Percentiles rank a stretch among this genome's conserved stretches.
Conservation (phyloP, 2,329 filamentous ascomycete species). For the Cadophora gregata region DNA sequence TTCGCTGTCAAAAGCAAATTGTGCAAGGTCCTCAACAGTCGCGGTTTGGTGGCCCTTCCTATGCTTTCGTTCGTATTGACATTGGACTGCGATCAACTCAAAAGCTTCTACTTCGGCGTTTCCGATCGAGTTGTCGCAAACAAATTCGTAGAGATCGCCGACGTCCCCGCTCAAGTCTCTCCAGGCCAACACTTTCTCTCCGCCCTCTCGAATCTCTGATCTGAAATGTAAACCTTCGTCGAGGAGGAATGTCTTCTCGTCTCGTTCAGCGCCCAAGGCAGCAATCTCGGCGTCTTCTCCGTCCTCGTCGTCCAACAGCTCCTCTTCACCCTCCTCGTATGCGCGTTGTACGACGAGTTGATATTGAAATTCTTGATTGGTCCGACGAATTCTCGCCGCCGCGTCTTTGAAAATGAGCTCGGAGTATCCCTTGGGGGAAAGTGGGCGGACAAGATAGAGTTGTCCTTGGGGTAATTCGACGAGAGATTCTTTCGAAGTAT, state of each 20-base stretch:
- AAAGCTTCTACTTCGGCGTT: constrained; percentile 79
- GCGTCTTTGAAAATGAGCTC: constrained; percentile 99
- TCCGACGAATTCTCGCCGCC: constrained; percentile 87
- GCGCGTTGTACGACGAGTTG: constrained; percentile 95
- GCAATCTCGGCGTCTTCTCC: constrained; percentile 81
- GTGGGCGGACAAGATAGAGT: constrained; percentile 93
- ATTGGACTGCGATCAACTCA: constrained; percentile 82
- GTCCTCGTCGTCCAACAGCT: constrained; percentile 87
- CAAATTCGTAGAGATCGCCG: constrained; percentile 97
- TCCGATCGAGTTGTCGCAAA: constrained; percentile 80
- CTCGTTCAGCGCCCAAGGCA: constrained; percentile 78
- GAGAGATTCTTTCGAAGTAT: constrained; percentile 81
- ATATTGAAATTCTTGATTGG: constrained; percentile 94
- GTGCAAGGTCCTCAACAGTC: constrained; percentile 77
- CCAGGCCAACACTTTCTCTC: constrained; percentile 91
- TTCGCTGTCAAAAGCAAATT: constrained; percentile 79
- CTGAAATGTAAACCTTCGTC: constrained; percentile 90
- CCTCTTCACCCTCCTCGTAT: constrained; percentile 97
- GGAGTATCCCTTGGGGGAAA: constrained; percentile 96
- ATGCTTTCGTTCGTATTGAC: constrained; percentile 97
- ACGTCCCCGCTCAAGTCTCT: constrained; percentile 91
- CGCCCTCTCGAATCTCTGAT: constrained; percentile 78
- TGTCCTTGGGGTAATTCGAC: constrained; percentile 95
- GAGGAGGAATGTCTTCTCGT: constrained; percentile 97
- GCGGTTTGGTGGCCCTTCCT: constrained; percentile 80